Evolutionary conservation across 371 early-diverging fungal species (phyloP), one percentile per base, ranked within the genome.

Genomic region (Apophysomyces trapeziformis): DNA sequence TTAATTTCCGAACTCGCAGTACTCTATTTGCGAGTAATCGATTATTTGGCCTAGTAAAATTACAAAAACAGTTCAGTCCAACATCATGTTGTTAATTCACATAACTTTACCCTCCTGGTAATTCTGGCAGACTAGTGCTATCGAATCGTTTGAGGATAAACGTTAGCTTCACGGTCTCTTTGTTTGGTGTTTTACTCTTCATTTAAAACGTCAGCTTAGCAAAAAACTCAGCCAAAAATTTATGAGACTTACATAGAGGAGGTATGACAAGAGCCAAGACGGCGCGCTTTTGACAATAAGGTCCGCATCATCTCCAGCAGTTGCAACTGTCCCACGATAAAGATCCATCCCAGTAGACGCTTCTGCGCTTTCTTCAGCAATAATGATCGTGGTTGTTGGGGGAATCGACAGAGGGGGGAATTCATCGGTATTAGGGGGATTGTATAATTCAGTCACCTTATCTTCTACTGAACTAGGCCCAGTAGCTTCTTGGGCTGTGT

Each of bases 21-120:
- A 95, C 90, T 39, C 96, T 80, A 64, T 94, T 94, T 5, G 97
- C 95, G 13, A 89, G 83, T 43, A 97, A 76, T 9, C 94, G 86
- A 57, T 89, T 80, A 61, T 89, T 91, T 6, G 86, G 85, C 47
- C 78, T 76, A 74, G 43, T 26, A 58, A 16, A 41, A 58, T 21
- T 76, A 74, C 44, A 35, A 58, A 16, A 41, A 58, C 16, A 61
- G 61, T 21, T 32, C 35, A 18, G 54, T 16, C 43, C 32, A 16
- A 47, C 38, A 59, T 60, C 35, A 54, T 13, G 41, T 67, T 50
- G 37, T 26, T 18, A 14, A 68, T 47, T 61, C 7, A 38, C 21
- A 64, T 11, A 67, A 47, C 26, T 68, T 72, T 79, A 87, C 88
- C 89, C 90, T 63, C 77, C 84, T 2, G 90, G 86, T 44, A 91